phyloP scores from a whole-genome alignment of 345 rosid genomes.

The Eucalyptus cloeziana region DNA sequence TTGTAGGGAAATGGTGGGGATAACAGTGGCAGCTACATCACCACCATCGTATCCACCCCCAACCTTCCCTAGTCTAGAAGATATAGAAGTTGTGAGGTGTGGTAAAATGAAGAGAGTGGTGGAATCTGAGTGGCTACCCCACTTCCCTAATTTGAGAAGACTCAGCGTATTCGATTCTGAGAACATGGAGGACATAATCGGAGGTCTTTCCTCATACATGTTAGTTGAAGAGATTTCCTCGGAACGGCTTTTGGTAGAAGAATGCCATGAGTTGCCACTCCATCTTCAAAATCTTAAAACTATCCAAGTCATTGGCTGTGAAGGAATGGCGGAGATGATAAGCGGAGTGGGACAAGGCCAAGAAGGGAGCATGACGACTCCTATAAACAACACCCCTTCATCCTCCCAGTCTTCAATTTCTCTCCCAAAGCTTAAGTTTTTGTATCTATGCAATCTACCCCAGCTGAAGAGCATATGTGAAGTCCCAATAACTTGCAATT shows the following conservation, averaged over 20 bases:
- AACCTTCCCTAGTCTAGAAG: not conserved
- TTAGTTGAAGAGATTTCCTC: rapidly evolving
- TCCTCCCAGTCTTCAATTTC: too few species aligned
- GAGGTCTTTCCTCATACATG: too few species aligned
- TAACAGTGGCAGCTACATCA: not conserved
- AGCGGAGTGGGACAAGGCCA: too few species aligned
- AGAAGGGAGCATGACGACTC: too few species aligned
- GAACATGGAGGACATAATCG: too few species aligned
- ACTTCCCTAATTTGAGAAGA: too few species aligned
- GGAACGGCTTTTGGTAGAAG: rapidly evolving
- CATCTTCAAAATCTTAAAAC: too few species aligned
- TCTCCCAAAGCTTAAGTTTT: rapidly evolving
- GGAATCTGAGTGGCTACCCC: too few species aligned
- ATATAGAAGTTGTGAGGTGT: rapidly evolving
- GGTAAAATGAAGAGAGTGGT: too few species aligned
- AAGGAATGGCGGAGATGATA: rapidly evolving
- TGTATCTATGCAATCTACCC: rapidly evolving
- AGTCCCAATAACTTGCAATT: not conserved
- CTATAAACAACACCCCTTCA: too few species aligned
- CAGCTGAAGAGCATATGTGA: not conserved
- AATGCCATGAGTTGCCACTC: too few species aligned
- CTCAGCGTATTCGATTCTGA: rapidly evolving
- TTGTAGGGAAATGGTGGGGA: rapidly evolving
- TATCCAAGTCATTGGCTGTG: too few species aligned
- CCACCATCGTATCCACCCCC: rapidly evolving